phyloP scores from a whole-genome alignment of 192 early-diverging fungal genomes.

The Mortierella antarctica region DNA sequence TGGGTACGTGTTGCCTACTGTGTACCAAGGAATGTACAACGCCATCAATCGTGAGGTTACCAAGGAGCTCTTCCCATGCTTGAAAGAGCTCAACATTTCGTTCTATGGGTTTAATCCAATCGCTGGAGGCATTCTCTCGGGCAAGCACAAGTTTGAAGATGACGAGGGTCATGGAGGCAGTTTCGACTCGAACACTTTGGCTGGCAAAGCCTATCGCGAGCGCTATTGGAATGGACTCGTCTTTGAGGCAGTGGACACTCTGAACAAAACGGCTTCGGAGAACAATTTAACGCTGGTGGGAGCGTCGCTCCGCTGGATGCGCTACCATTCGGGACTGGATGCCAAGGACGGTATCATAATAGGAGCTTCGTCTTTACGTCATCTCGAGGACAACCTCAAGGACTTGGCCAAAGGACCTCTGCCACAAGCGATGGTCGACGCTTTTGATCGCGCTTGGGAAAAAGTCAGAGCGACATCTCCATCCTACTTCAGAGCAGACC shows the following conservation, averaged over 20 bases:
- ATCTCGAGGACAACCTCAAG: conserved; percentile 55
- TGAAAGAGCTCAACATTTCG: conserved; percentile 61
- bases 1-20: conserved; percentile 53
- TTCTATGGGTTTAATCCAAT: conserved; percentile 75
- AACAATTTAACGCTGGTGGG: conserved; percentile 28
- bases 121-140: conserved; percentile 22
- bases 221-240: conserved; percentile 55
- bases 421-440: conserved; percentile 57
- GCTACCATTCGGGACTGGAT: conserved; percentile 40
- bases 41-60: conserved; percentile 34
- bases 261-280: conserved; percentile 30
- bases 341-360: conserved; percentile 34
- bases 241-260: conserved; percentile 59
- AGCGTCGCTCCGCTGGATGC: conserved; percentile 55
- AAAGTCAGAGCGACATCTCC: conserved; percentile 35
- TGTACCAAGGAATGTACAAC: conserved; percentile 57
- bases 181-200: neutral
- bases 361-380: conserved; percentile 45
- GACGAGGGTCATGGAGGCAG: neutral
- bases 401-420: conserved; percentile 63
- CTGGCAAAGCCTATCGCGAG: neutral
- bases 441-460: conserved; percentile 67
- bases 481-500: neutral
- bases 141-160: conserved; percentile 20
- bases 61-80: conserved; percentile 65